Evolutionary conservation across 345 rosid species (phyloP), one percentile per base, ranked within the genome.

Genomic region (Citrus mangshanensis): DNA sequence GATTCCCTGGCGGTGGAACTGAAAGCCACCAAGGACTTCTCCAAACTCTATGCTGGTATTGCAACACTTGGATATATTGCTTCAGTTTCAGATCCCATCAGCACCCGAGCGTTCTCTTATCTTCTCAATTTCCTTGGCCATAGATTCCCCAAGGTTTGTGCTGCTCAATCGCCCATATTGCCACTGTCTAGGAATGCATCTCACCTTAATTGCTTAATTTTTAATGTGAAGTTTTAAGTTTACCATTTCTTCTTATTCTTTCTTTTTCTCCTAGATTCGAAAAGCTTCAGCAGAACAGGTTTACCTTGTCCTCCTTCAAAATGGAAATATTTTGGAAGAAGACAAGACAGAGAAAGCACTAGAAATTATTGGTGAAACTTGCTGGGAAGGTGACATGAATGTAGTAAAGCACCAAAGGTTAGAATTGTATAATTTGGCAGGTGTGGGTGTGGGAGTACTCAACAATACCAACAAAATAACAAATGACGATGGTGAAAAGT

Each of bases 321-420:
- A 91, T 68, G 90, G 80, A 55, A 82, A 78, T 73, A 89, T 93
- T 27, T 76, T 93, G 25, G 58, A 87, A 2, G 97, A 88, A 72
- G 93, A 89, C 32, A 92, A 85, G 82, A 61, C 82, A 22, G 94
- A 89, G 65, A 86, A 84, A 80, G 95, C 90, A 24, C 80, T 84
- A 37, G 97, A 95, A 74, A 87, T 94, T 25, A 66, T 89, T 72
- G 80, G 87, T 0, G 93, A 89, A 74, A 88, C 93, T 67, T 90
- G 89, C 85, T 91, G 97, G 98, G 97, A 94, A 80, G 91, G 85
- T 69, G 99, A 90, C 77, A 10, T 89, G 38, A 94, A 89, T 58
- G 72, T 74, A 22, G 86, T 87, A 35, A 90, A 88, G 84, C 84
- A 66, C 27, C 86, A 77, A 77, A 89, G 87, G 77, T 63, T 84